Percentiles rank a stretch among this genome's conserved stretches.
Evolutionary conservation across 352 stramenopile genomes (phyloP).

Genomic region (Phytophthora boehmeriae): DNA sequence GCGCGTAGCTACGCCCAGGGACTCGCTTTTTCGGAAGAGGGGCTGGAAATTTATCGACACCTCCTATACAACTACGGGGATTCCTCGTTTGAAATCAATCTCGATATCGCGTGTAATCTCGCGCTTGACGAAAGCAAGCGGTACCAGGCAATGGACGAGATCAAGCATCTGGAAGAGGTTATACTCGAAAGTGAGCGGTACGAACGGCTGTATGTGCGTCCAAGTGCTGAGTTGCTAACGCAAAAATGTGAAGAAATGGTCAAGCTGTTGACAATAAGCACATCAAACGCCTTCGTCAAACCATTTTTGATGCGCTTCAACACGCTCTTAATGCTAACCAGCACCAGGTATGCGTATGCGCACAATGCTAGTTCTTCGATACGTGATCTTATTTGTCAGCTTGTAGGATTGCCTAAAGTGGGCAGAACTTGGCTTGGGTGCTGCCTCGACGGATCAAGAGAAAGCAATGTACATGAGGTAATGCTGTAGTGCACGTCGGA

Average conservation of each 20-base stretch:
- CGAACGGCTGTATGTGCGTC: no score
- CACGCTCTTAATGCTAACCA: constrained; percentile 39
- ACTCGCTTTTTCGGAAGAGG: constrained; percentile 51
- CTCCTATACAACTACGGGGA: constrained; percentile 70
- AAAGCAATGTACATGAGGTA: constrained; percentile 69
- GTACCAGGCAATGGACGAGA: constrained; percentile 47
- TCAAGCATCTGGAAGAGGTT: constrained; percentile 38
- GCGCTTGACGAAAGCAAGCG: constrained; percentile 35
- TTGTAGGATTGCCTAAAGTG: constrained; percentile 59
- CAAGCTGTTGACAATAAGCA: constrained; percentile 10
- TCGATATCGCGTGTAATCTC: constrained; percentile 71
- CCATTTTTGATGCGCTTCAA: constrained; percentile 56
- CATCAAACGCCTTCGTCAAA: constrained; percentile 36
- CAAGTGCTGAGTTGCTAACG: neutral
- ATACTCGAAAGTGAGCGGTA: constrained; percentile 41
- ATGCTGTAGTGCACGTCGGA: neutral
- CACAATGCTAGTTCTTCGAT: neutral
- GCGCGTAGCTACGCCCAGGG: constrained; percentile 54
- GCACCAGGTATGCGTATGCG: constrained; percentile 39
- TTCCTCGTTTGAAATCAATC: constrained; percentile 53
- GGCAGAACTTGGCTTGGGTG: constrained; percentile 36
- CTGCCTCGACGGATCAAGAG: constrained; percentile 28
- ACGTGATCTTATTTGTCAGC: constrained; percentile 3
- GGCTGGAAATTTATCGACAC: constrained; percentile 63
- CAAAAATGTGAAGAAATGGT: constrained; percentile 9